Evolutionary conservation across 2,329 filamentous ascomycete genomes (phyloP).

Genomic region (Stachybotrys echinatus): DNA sequence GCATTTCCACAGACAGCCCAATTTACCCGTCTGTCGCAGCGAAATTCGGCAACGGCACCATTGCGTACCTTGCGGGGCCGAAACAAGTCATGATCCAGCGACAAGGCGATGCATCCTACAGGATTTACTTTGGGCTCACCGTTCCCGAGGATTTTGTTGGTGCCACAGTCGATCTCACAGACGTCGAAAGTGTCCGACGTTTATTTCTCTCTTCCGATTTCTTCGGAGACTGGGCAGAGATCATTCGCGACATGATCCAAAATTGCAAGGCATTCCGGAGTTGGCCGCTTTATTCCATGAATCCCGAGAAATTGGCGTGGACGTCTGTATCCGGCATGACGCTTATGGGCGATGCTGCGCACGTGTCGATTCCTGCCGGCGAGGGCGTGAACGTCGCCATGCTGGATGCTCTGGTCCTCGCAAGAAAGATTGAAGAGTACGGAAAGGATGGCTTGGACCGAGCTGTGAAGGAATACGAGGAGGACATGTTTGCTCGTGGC

Average conservation of each 20-base stretch:
- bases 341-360: slow-evolving; percentile 4
- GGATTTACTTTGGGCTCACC: slow-evolving; percentile 1
- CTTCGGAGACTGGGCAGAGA: not conserved
- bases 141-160: not conserved
- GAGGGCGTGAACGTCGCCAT: slow-evolving; percentile 5
- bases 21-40: not conserved
- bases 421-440: not conserved
- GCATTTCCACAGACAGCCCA: not conserved
- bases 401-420: slow-evolving; percentile 2
- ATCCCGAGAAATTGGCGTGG: not conserved
- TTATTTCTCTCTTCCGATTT: not conserved
- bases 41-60: not conserved
- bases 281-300: not conserved
- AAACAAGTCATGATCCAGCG: not conserved
- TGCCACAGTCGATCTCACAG: not conserved
- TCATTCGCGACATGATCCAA: not conserved
- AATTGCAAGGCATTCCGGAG: not conserved
- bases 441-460: not conserved
- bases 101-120: slow-evolving; percentile 1
- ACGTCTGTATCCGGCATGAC: not conserved
- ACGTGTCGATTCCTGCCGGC: slow-evolving; percentile 3
- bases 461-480: not conserved
- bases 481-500: not conserved
- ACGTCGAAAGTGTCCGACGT: not conserved
- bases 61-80: not conserved